phyloP scores from a whole-genome alignment of 2,329 filamentous ascomycete genomes.

The Fusarium foetens region DNA sequence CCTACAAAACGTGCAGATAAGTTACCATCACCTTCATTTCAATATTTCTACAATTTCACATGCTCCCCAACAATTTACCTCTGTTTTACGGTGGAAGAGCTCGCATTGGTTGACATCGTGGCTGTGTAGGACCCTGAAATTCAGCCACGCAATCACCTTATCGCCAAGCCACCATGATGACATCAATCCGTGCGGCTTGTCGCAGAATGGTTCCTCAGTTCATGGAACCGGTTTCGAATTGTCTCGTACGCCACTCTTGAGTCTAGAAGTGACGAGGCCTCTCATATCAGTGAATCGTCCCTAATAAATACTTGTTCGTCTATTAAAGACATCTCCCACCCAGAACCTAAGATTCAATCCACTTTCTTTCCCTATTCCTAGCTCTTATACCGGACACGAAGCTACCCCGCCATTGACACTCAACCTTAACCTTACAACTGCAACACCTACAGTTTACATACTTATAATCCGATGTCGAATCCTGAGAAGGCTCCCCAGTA shows the following conservation, averaged over 20 bases:
- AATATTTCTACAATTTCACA: constrained; percentile 2
- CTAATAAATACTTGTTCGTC: not conserved
- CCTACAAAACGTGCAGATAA: not conserved
- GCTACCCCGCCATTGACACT: constrained; percentile 35
- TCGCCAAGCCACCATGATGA: constrained; percentile 41
- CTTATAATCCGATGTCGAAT: constrained; percentile 27
- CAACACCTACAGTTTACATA: not conserved
- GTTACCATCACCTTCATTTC: not conserved
- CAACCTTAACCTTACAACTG: constrained; percentile 19
- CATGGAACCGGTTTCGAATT: constrained; percentile 36
- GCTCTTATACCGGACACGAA: constrained; percentile 18
- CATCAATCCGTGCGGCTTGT: constrained; percentile 36
- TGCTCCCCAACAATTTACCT: constrained; percentile 2
- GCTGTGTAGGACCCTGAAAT: constrained; percentile 35
- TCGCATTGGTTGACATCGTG: constrained; percentile 21
- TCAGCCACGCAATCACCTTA: constrained; percentile 33
- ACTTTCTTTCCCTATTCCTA: not conserved
- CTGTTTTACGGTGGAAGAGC: not conserved
- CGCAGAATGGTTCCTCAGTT: constrained; percentile 10
- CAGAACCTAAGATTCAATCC: not conserved
- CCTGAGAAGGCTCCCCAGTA: constrained; percentile 37
- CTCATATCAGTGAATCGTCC: constrained; percentile 7
- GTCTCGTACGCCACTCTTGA: constrained; percentile 21
- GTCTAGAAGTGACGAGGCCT: constrained; percentile 37
- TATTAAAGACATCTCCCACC: constrained; percentile 27